These are phyloP conservation scores for Blastomyces parvus DNA, from an alignment of 2,329 filamentous ascomycete species.

Conservation along the genomic window DNA sequence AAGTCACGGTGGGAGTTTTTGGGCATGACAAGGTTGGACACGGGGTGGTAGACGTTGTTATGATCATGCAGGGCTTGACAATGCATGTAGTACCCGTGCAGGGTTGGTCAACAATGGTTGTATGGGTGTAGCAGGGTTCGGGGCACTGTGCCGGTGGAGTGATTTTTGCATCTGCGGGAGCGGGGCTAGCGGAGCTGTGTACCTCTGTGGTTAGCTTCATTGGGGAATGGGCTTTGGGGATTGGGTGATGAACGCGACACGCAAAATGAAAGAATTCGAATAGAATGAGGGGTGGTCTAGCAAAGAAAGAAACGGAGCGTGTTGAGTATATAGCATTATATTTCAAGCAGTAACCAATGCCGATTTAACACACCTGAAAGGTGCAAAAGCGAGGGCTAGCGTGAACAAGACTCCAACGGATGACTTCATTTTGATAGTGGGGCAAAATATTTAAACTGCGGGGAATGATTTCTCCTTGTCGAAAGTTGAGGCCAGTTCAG, in stretches of 20 bases:
- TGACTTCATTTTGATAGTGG: background rate
- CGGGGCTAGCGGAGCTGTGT: constrained; percentile 8
- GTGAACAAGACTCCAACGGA: background rate
- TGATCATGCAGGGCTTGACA: constrained; percentile 12
- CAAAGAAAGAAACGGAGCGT: background rate
- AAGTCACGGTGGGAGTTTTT: constrained; percentile 12
- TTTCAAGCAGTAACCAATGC: background rate
- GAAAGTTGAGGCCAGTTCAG: too few species aligned
- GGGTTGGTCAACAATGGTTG: constrained; percentile 10
- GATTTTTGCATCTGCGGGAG: constrained; percentile 1
- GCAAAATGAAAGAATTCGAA: background rate
- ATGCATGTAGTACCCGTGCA: constrained; percentile 12
- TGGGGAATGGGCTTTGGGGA: background rate
- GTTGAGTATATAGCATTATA: background rate
- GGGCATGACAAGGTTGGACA: constrained; percentile 12
- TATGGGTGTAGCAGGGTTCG: constrained; percentile 14
- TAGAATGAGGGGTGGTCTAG: background rate
- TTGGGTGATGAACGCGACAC: background rate
- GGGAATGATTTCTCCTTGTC: background rate
- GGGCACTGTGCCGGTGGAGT: constrained; percentile 1
- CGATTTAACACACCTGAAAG: background rate
- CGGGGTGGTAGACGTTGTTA: constrained; percentile 12
- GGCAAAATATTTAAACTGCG: background rate
- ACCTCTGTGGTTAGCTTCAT: background rate
- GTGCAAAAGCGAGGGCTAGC: background rate